phyloP scores from a whole-genome alignment of 352 stramenopile genomes.

The Globisporangium parvum region DNA sequence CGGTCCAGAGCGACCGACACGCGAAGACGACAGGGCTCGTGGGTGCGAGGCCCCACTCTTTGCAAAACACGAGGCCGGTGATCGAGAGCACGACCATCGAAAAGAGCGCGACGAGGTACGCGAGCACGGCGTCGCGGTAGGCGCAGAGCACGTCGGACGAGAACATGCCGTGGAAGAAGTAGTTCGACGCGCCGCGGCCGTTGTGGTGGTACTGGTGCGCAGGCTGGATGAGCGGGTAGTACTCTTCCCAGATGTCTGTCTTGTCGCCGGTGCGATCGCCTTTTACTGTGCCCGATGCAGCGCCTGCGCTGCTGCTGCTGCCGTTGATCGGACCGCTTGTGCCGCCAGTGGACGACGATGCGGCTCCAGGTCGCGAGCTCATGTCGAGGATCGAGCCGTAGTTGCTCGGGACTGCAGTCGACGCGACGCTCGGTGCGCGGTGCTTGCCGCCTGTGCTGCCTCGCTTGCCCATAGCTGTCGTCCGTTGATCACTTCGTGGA shows the following conservation, averaged over 20 bases:
- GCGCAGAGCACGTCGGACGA: constrained; percentile 81
- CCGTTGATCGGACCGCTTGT: background rate
- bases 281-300: background rate
- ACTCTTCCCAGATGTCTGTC: constrained; percentile 84
- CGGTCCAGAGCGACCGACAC: constrained; percentile 60
- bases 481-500: no score
- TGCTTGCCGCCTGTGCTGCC: constrained; percentile 23
- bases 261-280: constrained; percentile 5
- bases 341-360: background rate
- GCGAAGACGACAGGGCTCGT: constrained; percentile 48
- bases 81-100: constrained; percentile 77
- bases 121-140: constrained; percentile 76
- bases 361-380: constrained; percentile 9
- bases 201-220: constrained; percentile 77
- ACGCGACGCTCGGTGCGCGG: constrained; percentile 1
- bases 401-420: constrained; percentile 16
- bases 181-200: constrained; percentile 65
- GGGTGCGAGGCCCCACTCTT: constrained; percentile 61
- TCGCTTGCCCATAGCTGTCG: constrained; percentile 28
- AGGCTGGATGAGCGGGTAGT: constrained; percentile 84
- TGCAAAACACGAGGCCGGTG: constrained; percentile 80
- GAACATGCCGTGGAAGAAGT: constrained; percentile 87
- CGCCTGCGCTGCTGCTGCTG: background rate
- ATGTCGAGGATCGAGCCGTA: constrained; percentile 41
- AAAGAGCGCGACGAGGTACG: constrained; percentile 71